Conservation (phyloP, 2,329 filamentous ascomycete genomes). For the Aspergillus pseudotamarii region DNA sequence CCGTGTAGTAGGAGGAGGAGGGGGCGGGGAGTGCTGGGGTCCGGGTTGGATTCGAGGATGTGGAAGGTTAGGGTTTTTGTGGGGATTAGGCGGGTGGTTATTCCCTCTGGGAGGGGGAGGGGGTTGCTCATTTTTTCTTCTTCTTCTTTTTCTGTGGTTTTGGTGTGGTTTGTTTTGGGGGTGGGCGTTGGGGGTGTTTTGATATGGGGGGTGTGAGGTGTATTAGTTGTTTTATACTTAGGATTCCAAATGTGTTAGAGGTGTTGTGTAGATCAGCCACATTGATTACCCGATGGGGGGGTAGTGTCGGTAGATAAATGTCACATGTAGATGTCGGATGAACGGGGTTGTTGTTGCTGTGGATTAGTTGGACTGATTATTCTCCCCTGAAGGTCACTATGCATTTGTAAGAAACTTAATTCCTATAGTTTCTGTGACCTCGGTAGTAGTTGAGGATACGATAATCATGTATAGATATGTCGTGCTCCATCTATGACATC, state of each 20-base stretch:
- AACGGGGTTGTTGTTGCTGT: not conserved
- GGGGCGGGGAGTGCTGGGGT: slow-evolving; percentile 47
- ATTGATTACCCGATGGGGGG: slow-evolving; percentile 15
- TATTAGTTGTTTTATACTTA: too few species aligned
- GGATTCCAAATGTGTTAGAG: too few species aligned
- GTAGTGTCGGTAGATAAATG: not conserved
- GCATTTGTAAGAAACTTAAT: too few species aligned
- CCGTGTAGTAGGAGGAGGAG: slow-evolving; percentile 67
- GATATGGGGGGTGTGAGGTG: not conserved
- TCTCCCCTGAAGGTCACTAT: too few species aligned
- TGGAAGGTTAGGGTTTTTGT: slow-evolving; percentile 65
- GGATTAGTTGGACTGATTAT: too few species aligned
- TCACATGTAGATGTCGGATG: not conserved
- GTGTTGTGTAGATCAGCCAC: slow-evolving; percentile 9
- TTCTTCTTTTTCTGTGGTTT: not conserved
- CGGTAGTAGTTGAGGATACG: too few species aligned
- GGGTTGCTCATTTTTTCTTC: not conserved
- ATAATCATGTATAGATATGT: too few species aligned
- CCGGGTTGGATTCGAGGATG: slow-evolving; percentile 56
- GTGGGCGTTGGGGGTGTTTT: not conserved
- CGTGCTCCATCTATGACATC: too few species aligned
- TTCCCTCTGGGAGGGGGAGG: slow-evolving; percentile 57
- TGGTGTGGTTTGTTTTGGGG: not conserved
- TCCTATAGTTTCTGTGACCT: too few species aligned
- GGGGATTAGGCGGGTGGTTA: slow-evolving; percentile 60